Base-by-base conservation (phyloP, 1,284 basidiomycete species). In the Boletus austroedulis region DNA sequence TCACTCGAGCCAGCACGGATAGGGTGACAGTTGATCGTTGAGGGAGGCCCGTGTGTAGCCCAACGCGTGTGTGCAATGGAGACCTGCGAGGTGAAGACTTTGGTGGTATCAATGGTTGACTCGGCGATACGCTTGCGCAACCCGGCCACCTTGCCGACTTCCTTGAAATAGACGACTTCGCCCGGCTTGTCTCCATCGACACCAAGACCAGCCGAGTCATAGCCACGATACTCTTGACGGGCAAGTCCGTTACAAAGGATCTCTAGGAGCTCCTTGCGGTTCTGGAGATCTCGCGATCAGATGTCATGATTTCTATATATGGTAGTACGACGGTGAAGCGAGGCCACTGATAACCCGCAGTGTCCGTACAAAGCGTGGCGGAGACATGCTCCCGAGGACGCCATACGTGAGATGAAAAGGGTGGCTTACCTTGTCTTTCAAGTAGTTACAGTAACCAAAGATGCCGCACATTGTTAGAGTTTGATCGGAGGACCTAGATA, bases 31-130 rank as follows among this genome's bases (percentile, higher is more conserved):
- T 99, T 99, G 68, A 82, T 75, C 55, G 88, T 83, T 31, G 87
- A 90, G 31, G 94, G 93, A 52, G 90, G 87, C 61, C 97, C 97
- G 75, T 99, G 97, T n/a, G 97, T 99, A 4, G 97, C 97, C 97
- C 97, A 99, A 64, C 97, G 94, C 19, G 97, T 99, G 81, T 99
- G 97, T 28, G 96, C 97, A 78, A 99, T 98, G 53, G 94, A 94
- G 53, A 95, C 94, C 77, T 98, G 95, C 53, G 89, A 89, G 59
- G 94, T 74, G 75, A 89, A 92, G 36, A 86, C 83, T 81, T 93
- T 95, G 73, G 81, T 77, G 66, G 93, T 88, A 77, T 98, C 87
- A 68, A 95, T 73, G 62, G 73, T 77, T 19, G 92, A 87, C 64
- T 83, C 82, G 56, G 88, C 86, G 69, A 98, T 96, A 78, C 91